phyloP scores from a whole-genome alignment of 2,329 filamentous ascomycete genomes.

The Mycosphaerella sp. region DNA sequence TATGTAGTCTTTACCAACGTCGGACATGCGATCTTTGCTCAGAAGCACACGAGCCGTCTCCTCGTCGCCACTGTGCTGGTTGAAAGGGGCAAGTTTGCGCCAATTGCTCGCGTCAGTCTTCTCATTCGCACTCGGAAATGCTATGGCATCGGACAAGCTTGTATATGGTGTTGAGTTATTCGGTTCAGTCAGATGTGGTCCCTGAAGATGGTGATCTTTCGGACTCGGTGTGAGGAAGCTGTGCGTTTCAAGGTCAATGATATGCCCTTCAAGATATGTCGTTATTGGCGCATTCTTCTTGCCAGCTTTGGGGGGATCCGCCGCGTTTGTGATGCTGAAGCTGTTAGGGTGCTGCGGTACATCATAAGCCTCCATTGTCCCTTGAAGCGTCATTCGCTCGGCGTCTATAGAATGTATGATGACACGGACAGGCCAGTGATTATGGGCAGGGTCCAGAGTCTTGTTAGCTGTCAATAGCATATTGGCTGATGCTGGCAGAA shows the following conservation, averaged over 20 bases:
- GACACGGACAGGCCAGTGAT: conserved; percentile 63
- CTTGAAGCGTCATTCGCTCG: conserved; percentile 55
- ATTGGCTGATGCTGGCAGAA: neutral
- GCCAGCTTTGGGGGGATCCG: conserved; percentile 31
- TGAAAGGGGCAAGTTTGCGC: conserved; percentile 45
- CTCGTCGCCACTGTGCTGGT: conserved; percentile 26
- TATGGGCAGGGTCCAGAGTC: conserved; percentile 36
- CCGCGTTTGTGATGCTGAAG: conserved; percentile 24
- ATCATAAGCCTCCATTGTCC: conserved; percentile 66
- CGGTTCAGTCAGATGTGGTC: conserved; percentile 14
- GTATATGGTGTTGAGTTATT: conserved; percentile 23
- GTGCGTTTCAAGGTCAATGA: conserved; percentile 54
- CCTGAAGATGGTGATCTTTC: conserved; percentile 14
- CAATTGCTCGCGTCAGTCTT: conserved; percentile 45
- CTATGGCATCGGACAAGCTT: conserved; percentile 29
- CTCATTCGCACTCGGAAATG: conserved; percentile 41
- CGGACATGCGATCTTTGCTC: conserved; percentile 35
- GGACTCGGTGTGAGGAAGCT: conserved; percentile 48
- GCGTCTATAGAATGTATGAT: conserved; percentile 58
- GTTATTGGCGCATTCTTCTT: conserved; percentile 51
- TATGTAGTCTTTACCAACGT: conserved; percentile 45
- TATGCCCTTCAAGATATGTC: conserved; percentile 63
- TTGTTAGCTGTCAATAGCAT: conserved; percentile 11
- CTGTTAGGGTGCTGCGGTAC: conserved; percentile 47
- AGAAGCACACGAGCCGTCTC: conserved; percentile 38